Conservation (phyloP, 2,329 filamentous ascomycete species). For the Trichoderma brevicompactum region DNA sequence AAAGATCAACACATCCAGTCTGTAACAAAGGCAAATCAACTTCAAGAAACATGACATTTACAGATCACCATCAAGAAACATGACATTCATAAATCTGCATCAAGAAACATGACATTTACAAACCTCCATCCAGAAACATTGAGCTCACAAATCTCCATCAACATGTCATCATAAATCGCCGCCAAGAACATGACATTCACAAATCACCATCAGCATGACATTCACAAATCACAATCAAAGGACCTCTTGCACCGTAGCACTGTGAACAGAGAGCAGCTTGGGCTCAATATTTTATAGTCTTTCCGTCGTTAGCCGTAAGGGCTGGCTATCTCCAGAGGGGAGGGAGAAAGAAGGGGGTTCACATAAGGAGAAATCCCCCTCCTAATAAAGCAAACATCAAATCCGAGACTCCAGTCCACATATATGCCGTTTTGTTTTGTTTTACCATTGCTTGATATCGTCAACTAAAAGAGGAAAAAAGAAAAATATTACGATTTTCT, state of each 20-base stretch:
- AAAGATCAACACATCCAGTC: too few species aligned
- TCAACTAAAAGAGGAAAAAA: conserved; percentile 32
- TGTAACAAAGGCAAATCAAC: too few species aligned
- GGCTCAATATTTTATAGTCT: conserved; percentile 37
- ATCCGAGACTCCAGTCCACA: conserved; percentile 49
- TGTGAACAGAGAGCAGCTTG: conserved; percentile 26
- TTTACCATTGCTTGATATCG: conserved; percentile 28
- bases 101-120: too few species aligned
- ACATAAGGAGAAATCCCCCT: conserved; percentile 25
- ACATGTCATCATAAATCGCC: too few species aligned
- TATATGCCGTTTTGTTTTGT: conserved; percentile 39
- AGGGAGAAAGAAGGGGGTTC: conserved; percentile 33
- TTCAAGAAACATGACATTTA: too few species aligned
- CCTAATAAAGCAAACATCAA: conserved; percentile 43
- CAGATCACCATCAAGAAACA: too few species aligned
- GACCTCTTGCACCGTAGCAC: background rate
- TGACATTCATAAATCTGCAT: too few species aligned
- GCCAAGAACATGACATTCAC: too few species aligned
- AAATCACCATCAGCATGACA: too few species aligned
- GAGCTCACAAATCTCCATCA: too few species aligned
- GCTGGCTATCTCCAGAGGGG: conserved; percentile 44
- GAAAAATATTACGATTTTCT: background rate
- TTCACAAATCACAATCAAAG: background rate
- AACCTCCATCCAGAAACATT: too few species aligned
- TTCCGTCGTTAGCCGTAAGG: conserved; percentile 45